A percentile compares a stretch with the other conserved stretches of the same genome.
Conservation (phyloP, 805 yeast species). For the Tetrapisispora arboricola region DNA sequence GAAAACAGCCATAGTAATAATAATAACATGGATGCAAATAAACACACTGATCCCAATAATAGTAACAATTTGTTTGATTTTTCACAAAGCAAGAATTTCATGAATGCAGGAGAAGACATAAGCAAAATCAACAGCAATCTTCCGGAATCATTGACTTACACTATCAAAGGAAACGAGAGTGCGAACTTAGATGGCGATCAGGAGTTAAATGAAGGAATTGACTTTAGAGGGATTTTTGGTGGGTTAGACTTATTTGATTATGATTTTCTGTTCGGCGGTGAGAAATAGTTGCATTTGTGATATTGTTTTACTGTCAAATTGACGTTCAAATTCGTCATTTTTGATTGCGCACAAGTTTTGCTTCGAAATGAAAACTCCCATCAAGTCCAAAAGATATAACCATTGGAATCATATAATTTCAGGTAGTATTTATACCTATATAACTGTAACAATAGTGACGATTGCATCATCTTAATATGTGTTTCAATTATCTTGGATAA, state of each 20-base stretch:
- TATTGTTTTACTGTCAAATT: no score
- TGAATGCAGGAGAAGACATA: background rate
- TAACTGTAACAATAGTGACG: no score
- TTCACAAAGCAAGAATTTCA: background rate
- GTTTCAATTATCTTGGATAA: no score
- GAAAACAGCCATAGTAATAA: background rate
- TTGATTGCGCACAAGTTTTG: no score
- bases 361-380: no score
- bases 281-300: background rate
- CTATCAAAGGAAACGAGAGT: background rate
- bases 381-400: no score
- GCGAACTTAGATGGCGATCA: background rate
- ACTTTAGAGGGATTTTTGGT: conserved; percentile 17
- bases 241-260: conserved; percentile 25
- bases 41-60: no score
- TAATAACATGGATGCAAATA: background rate
- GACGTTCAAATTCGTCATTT: no score
- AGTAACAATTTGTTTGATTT: background rate
- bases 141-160: background rate
- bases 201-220: background rate
- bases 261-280: conserved; percentile 5
- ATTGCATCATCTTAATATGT: no score
- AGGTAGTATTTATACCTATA: no score
- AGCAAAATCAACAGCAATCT: background rate
- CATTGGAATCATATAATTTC: no score